These are phyloP conservation scores for Cordyceps cicadae DNA, from an alignment of 2,329 filamentous ascomycete species.

Conservation along the genomic window DNA sequence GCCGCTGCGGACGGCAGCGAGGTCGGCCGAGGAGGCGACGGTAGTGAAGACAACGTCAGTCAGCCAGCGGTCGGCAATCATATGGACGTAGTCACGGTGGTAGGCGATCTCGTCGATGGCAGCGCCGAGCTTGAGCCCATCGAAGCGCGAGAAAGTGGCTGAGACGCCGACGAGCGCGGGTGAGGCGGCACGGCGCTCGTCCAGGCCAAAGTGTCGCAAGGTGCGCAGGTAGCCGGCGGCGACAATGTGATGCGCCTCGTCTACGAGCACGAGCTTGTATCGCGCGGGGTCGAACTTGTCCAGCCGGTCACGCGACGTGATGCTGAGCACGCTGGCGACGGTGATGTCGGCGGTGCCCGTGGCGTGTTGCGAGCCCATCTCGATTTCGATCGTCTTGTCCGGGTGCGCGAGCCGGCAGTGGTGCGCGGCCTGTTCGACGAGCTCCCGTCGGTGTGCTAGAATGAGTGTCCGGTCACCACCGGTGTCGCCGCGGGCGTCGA, in stretches of 20 bases:
- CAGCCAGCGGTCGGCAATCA: constrained; percentile 83
- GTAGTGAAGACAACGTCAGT: constrained; percentile 91
- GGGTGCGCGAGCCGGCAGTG: constrained; percentile 82
- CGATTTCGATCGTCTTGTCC: constrained; percentile 71
- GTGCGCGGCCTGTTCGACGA: constrained; percentile 85
- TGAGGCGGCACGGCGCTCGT: constrained; percentile 31
- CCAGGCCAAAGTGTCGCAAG: constrained; percentile 70
- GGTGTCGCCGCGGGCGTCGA: constrained; percentile 44
- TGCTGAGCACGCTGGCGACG: constrained; percentile 79
- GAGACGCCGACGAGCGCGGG: constrained; percentile 83
- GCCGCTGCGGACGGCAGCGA: constrained; percentile 59
- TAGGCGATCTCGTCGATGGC: constrained; percentile 95
- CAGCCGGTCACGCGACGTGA: constrained; percentile 69
- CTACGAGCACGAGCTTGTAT: constrained; percentile 89
- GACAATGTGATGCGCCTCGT: constrained; percentile 96
- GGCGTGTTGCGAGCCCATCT: constrained; percentile 75
- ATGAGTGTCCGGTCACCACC: constrained; percentile 73
- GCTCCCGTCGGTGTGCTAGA: constrained; percentile 81
- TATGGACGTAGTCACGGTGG: constrained; percentile 64
- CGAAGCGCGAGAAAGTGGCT: constrained; percentile 68
- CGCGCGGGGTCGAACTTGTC: constrained; percentile 67
- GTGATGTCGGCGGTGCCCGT: constrained; percentile 84
- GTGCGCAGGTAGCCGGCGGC: constrained; percentile 68
- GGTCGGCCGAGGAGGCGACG: constrained; percentile 71
- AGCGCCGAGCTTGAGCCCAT: constrained; percentile 71